Evolutionary conservation across 352 stramenopile species (phyloP).

Genomic region (Salisapilia sapeloensis): DNA sequence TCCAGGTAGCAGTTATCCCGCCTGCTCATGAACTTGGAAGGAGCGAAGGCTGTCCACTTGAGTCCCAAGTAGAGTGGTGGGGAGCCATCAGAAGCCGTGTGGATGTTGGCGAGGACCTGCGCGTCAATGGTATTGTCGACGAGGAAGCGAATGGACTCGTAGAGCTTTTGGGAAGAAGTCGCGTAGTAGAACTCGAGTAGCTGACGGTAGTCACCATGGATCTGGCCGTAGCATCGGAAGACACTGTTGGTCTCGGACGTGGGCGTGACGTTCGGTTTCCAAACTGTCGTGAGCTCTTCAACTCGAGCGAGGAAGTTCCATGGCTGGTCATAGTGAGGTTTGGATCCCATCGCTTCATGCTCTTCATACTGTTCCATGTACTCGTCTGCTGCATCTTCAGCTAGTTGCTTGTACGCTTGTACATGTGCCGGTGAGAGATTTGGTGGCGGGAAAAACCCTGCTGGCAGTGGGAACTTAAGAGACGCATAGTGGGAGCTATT

Average conservation of each 20-base stretch:
- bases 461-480: constrained; percentile 16
- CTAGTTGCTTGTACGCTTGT: constrained; percentile 14
- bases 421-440: constrained; percentile 10
- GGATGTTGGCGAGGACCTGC: constrained; percentile 50
- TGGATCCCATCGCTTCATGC: constrained; percentile 16
- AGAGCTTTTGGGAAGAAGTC: constrained; percentile 26
- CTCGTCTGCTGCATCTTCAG: constrained; percentile 16
- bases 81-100: constrained; percentile 16
- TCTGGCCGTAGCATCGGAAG: constrained; percentile 36
- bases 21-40: constrained; percentile 36
- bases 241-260: constrained; percentile 3
- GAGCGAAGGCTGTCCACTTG: constrained; percentile 61
- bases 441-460: constrained; percentile 17
- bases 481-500: too few relatives aligned
- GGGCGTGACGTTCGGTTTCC: constrained; percentile 11
- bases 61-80: constrained; percentile 52
- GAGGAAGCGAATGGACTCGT: constrained; percentile 56
- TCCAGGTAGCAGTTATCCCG: constrained; percentile 59
- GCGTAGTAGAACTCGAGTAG: constrained; percentile 59
- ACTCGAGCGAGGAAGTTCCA: constrained; percentile 15
- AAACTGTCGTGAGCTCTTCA: constrained; percentile 17
- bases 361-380: too few relatives aligned
- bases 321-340: constrained; percentile 15
- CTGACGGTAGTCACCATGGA: constrained; percentile 41
- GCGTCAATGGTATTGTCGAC: constrained; percentile 42